Evolutionary conservation across 73 alveolate genomes (phyloP).

Genomic region (Loxodes magnus): DNA sequence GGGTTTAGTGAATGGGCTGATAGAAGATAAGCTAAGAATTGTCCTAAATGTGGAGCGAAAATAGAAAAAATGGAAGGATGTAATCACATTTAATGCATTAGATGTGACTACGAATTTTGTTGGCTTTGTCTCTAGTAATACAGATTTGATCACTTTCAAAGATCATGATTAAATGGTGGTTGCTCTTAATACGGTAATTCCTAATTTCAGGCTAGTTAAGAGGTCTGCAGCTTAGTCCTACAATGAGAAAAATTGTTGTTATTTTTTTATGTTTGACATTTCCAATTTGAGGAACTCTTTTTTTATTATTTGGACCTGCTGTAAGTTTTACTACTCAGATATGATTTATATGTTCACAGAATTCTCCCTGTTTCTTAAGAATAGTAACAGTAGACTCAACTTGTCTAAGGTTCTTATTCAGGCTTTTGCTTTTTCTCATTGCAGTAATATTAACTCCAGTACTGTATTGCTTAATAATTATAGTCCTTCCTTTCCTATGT

Average conservation of each 20-base stretch:
- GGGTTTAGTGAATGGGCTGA: slow-evolving; percentile 40
- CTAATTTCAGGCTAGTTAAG: neutral
- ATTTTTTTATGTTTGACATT: neutral
- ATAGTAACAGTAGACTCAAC: too few relatives aligned
- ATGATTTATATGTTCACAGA: too few relatives aligned
- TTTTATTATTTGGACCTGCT: neutral
- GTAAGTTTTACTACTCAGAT: too few relatives aligned
- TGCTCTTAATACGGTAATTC: slow-evolving; percentile 12
- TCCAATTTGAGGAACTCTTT: neutral
- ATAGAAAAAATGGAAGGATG: slow-evolving; percentile 79
- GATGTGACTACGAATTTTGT: slow-evolving; percentile 76
- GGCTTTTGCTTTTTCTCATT: too few relatives aligned
- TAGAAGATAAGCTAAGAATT: slow-evolving; percentile 37
- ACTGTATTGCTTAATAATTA: too few relatives aligned
- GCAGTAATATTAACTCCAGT: too few relatives aligned
- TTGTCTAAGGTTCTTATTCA: too few relatives aligned
- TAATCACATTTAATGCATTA: slow-evolving; percentile 81
- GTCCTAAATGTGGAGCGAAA: slow-evolving; percentile 63
- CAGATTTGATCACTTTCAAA: slow-evolving; percentile 28
- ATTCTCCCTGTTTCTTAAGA: too few relatives aligned
- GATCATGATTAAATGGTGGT: slow-evolving; percentile 47
- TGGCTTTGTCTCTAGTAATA: slow-evolving; percentile 66
- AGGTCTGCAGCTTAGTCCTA: neutral
- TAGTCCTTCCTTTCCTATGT: too few relatives aligned
- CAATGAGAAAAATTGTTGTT: neutral